Evolutionary conservation across 169 alveolate species (phyloP).

Genomic region (Plasmodium billcollinsi): DNA sequence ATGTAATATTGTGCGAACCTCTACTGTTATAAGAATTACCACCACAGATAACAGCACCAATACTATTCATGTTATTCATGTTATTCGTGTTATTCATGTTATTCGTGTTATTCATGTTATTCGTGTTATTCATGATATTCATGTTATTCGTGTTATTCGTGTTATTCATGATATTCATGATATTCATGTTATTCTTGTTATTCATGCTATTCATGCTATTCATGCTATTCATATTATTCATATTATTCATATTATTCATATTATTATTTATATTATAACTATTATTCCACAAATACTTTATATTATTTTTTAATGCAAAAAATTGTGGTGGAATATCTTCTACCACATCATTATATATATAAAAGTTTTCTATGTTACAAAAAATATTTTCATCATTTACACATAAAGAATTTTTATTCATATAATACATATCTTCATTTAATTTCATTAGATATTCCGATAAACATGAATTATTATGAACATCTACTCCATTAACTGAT

Average conservation of each 20-base stretch:
- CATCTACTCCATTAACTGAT: slow-evolving; percentile 71
- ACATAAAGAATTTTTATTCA: slow-evolving; percentile 44
- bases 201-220: background rate
- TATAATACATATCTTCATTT: slow-evolving; percentile 42
- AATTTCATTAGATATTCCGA: slow-evolving; percentile 66
- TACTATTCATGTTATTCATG: background rate
- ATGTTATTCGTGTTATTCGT: background rate
- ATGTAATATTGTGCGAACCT: slow-evolving; percentile 28
- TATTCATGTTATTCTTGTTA: background rate
- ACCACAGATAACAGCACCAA: background rate
- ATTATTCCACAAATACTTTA: slow-evolving; percentile 56
- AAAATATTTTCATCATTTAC: slow-evolving; percentile 58
- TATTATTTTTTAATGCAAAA: slow-evolving; percentile 21
- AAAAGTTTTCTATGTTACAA: slow-evolving; percentile 54
- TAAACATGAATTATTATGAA: slow-evolving; percentile 62
- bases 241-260: background rate
- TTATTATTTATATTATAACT: slow-evolving; percentile 1
- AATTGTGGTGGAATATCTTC: slow-evolving; percentile 16
- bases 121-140: background rate
- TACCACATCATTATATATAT: slow-evolving; percentile 73
- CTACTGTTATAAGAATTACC: background rate
- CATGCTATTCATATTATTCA: background rate
- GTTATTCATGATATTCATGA: background rate
- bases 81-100: background rate
- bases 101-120: background rate